These are phyloP conservation scores for Sporothrix dimorphospora DNA, from an alignment of 2,329 filamentous ascomycete species.

Conservation along the genomic window DNA sequence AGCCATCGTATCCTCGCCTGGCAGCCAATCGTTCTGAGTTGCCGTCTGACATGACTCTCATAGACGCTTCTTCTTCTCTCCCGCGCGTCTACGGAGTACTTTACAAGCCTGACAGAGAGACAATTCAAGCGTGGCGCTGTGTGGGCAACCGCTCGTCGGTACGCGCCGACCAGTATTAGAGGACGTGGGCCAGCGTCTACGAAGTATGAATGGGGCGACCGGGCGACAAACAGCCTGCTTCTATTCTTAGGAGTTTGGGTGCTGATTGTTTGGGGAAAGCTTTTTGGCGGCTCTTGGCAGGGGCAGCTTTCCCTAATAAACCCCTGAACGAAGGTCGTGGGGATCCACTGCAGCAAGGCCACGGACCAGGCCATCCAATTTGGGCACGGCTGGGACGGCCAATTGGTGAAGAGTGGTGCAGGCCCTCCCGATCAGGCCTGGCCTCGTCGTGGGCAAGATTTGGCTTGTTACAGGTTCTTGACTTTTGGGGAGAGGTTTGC, in stretches of 20 bases:
- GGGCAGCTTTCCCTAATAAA: background rate
- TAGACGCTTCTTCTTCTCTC: background rate
- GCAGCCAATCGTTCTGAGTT: background rate
- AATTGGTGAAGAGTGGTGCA: background rate
- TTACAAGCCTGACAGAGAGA: no score
- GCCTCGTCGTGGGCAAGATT: background rate
- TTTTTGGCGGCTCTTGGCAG: conserved; percentile 8
- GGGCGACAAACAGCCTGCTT: no score
- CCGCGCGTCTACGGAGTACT: conserved; percentile 2
- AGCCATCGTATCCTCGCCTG: background rate
- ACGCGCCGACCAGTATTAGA: background rate
- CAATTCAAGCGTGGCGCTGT: background rate
- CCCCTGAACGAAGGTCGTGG: conserved; percentile 1
- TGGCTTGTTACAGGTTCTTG: conserved; percentile 7
- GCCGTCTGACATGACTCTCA: background rate
- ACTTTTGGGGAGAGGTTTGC: background rate
- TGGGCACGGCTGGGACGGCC: background rate
- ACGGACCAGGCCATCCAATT: background rate
- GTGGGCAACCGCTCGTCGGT: background rate
- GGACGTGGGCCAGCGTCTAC: background rate
- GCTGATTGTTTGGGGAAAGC: background rate
- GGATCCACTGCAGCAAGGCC: background rate
- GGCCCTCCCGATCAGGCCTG: background rate
- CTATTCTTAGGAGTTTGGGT: background rate
- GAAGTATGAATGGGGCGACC: no score